phyloP scores from a whole-genome alignment of 1,284 basidiomycete species.

The Puccinia triticina region DNA sequence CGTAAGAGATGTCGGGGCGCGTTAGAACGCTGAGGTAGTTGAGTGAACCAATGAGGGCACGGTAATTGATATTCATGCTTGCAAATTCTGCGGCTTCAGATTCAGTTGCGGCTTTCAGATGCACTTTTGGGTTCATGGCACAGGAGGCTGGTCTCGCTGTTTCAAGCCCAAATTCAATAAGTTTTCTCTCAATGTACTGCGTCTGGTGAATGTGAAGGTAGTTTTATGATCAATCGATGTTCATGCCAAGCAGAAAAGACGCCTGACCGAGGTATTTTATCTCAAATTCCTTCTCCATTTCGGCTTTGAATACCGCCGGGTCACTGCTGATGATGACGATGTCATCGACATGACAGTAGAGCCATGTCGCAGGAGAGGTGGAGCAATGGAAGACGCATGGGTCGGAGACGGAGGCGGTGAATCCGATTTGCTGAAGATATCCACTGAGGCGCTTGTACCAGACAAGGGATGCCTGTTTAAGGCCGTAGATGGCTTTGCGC shows the following conservation, averaged over 20 bases:
- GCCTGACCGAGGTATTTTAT: background rate
- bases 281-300: background rate
- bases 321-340: background rate
- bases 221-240: background rate
- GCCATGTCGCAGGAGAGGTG: background rate
- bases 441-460: background rate
- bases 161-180: background rate
- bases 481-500: background rate
- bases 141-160: background rate
- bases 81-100: background rate
- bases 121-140: constrained; percentile 67
- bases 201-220: background rate
- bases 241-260: background rate
- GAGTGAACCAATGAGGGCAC: background rate
- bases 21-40: background rate
- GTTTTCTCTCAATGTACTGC: background rate
- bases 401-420: background rate
- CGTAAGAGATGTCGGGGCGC: background rate
- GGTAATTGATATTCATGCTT: background rate
- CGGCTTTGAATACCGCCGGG: background rate
- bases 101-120: constrained; percentile 59
- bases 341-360: constrained; percentile 10
- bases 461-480: background rate
- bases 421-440: background rate
- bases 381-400: background rate